Base-by-base conservation (phyloP, 805 yeast genomes). In the Cyberlindnera americana region DNA sequence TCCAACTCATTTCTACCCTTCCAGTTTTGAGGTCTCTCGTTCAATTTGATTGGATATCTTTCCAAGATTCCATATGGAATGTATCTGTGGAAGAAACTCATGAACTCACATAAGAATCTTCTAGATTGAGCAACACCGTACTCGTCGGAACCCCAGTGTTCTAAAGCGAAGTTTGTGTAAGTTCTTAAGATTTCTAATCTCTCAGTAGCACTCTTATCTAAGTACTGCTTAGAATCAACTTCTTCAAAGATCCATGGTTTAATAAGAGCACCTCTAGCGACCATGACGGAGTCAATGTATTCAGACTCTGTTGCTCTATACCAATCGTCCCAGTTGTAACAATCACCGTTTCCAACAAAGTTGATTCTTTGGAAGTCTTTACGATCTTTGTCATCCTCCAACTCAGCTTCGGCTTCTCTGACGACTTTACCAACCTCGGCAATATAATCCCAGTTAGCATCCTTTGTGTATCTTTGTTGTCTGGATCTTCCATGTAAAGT, bases 201-300 rank as follows among this genome's bases (percentile, higher is more conserved):
- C 64, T 93, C 97, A 16, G 82, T 69, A n/a, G 96, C 81, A 2
- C 87, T 70, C 66, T 91, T 93, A 62, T 93, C 99, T 47, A 93
- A 64, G 60, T 88, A 81, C 62, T 93, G 98, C 53, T 81, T 78
- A 6, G 91, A 71, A 43, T 91, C 95, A 41, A 93, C 77, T 65
- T 93, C 99, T 66, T 93, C 97, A 53, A 91, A 93, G 37, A 93
- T 86, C 99, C 99, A 93, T 25, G 99, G 99, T 65, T 93, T 93
- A 60, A 93, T 90, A 49, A 93, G 73, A 2, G 98, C 98, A 40
- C 98, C 99, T 56, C 99, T 76, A 3, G 98, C 99, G 39, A 93
- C 87, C 97, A 95, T 93, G 14, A 89, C 95, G 22, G 93, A 79
- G 65, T 93, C 99, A 42, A 91, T 80, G 17, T 84, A 83, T 22